Evolutionary conservation across 495 filamentous ascomycete species (phyloP), one percentile per base, ranked within the genome.

Genomic region (Aspergillus haitiensis): DNA sequence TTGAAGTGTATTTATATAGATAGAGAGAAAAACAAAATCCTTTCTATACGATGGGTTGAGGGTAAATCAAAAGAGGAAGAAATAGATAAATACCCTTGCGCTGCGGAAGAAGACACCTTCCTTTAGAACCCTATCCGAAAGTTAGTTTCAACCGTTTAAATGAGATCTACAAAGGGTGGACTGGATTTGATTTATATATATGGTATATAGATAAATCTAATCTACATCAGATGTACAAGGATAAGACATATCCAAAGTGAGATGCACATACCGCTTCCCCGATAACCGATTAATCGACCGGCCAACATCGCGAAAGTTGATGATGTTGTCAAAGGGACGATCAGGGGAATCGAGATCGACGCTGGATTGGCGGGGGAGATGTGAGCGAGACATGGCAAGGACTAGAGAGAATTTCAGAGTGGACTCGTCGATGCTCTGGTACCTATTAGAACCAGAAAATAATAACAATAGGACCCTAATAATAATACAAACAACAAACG

Each of bases 301-400:
- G n/a, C 86, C 91, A 56, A 94, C 87, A 80, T 95, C 91, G 37
- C 92, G 85, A 72, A 95, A 93, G 69, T 95, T 94, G 70, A 89
- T 77, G 60, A 93, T 83, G 42, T 79, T 85, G 52, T 88, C 78
- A 60, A 92, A 86, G 1, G 78, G 75, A 4, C 74, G 69, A 53
- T 75, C 72, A 45, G 73, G 67, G n/a, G 75, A 74, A 65, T 69
- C 73, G 47, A 77, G 72, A 63, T 75, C 73, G 31, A 76, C 64
- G 60, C 73, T 76, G 44, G 70, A 71, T 31, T 69, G 67, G 55
- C 73, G 70, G 15, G 67, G 56, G 46, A 47, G 44, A 47, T 64
- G 62, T 10, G 57, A 53, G 40, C 45, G 10, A 18, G 40, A 21
- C 62, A 56, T 64, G 46, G 56, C 16, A 32, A 35, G 27, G 42